These are phyloP conservation scores for Apiotrichum siamense DNA, from an alignment of 1,284 basidiomycete genomes.

Conservation along the genomic window DNA sequence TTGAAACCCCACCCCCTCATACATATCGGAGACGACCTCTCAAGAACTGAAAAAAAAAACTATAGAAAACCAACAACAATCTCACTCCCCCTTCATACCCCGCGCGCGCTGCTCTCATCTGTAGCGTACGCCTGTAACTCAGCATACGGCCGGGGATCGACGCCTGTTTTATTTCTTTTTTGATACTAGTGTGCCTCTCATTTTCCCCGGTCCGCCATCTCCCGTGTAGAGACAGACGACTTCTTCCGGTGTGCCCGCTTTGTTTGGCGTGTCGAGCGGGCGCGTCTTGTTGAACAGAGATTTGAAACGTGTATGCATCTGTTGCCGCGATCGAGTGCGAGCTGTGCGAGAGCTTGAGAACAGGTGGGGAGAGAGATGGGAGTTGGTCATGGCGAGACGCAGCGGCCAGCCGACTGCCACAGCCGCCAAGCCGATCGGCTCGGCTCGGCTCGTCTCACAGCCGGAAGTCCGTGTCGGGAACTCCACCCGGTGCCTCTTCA, in stretches of 20 bases:
- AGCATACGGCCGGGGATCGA: constrained; percentile 14
- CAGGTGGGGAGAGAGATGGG: not conserved
- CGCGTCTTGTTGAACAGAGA: constrained; percentile 23
- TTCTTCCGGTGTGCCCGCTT: constrained; percentile 22
- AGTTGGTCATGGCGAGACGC: no score
- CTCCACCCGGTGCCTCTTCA: no score
- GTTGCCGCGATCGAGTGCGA: constrained; percentile 12
- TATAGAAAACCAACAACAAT: not conserved
- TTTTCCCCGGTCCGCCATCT: constrained; percentile 7
- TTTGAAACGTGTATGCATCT: constrained; percentile 25
- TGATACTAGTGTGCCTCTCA: no score
- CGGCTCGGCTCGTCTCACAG: no score
- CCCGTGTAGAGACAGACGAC: constrained; percentile 20
- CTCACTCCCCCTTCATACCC: constrained; percentile 9
- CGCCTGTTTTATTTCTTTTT: no score
- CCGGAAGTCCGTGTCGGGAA: no score
- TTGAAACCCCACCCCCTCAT: not conserved
- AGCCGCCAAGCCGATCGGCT: no score
- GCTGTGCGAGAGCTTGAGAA: not conserved
- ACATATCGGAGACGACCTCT: no score
- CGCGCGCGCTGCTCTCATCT: constrained; percentile 4
- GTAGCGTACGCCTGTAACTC: constrained; percentile 17
- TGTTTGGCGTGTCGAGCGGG: constrained; percentile 18
- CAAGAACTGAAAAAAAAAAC: constrained; percentile 1
- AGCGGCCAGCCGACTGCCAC: no score